phyloP scores from a whole-genome alignment of 352 stramenopile species.

The Pythium monospermum region DNA sequence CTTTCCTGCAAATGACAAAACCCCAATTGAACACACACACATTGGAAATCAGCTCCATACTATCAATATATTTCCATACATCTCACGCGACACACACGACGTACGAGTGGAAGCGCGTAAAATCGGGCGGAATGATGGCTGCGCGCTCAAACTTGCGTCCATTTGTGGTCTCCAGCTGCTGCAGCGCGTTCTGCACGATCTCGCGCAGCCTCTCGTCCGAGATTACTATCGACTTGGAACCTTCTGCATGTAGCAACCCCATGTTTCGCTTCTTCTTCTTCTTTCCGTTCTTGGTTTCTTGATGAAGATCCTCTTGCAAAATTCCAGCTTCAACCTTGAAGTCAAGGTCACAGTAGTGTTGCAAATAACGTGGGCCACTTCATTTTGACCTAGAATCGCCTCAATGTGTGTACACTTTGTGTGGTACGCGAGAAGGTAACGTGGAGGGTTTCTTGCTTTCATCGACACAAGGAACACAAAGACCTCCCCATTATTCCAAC shows the following conservation, averaged over 20 bases:
- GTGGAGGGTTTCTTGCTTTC: background rate
- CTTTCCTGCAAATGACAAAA: slow-evolving; percentile 76
- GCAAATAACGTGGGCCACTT: background rate
- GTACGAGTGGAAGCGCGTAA: slow-evolving; percentile 94
- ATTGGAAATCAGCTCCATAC: too few species aligned
- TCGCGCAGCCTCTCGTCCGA: slow-evolving; percentile 53
- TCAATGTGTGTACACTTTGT: background rate
- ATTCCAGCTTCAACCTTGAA: background rate
- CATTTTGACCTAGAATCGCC: background rate
- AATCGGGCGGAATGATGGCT: slow-evolving; percentile 94
- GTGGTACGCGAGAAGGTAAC: slow-evolving; percentile 1
- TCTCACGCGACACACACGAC: too few species aligned
- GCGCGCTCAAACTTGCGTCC: slow-evolving; percentile 61
- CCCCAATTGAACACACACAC: too few species aligned
- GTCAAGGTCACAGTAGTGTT: background rate
- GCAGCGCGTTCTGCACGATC: slow-evolving; percentile 58
- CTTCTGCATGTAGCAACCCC: slow-evolving; percentile 71
- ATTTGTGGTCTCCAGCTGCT: slow-evolving; percentile 53
- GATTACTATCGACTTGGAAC: slow-evolving; percentile 55
- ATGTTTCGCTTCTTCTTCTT: slow-evolving; percentile 25
- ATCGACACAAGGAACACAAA: background rate
- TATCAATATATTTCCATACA: too few species aligned
- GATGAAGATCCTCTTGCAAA: background rate
- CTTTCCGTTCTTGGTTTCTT: background rate
- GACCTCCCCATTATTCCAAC: background rate